Base-by-base conservation (phyloP, 1,284 basidiomycete species). In the Cutaneotrichosporon cyanovorans region DNA sequence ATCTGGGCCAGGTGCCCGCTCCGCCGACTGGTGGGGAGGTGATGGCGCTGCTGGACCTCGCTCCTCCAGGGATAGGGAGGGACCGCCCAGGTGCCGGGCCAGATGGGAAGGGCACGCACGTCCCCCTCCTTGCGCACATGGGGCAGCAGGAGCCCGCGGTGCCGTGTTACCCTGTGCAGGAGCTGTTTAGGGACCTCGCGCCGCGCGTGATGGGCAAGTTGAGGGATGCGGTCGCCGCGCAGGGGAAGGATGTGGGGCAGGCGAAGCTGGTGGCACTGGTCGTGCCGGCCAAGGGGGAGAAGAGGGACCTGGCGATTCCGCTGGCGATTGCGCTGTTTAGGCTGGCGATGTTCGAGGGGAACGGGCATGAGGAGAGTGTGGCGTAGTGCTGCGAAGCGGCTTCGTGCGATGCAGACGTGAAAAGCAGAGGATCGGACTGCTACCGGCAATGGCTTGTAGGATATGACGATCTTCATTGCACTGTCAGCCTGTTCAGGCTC, bases 301-400 rank as follows among this genome's bases (percentile, higher is more conserved):
- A 42, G 25, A 38, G 52, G 6, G 52, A 54, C 28, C 32, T 50
- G 5, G 45, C 23, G 12, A 33, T 54, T 15, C 48, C 42, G 9
- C 45, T 47, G 22, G 52, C 52, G 5, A 32, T 54, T 16, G 33
- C 38, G 16, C 42, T 54, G 21, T 54, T 42, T 37, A 38, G 48
- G 8, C 42, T 54, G 25, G 52, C 52, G 11, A 47, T 54, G 40
- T 45, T 46, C 9, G 52, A 54, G 45, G 52, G 52, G 0, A 54
- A 54, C 30, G 52, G 52, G 9, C 37, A 46, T 34, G 32, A 37
- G 23, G 51, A 51, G 45, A 31, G n/a, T n/a, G n/a, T n/a, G n/a
- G n/a, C n/a, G n/a, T n/a, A n/a, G n/a, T n/a, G 48, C n/a, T n/a
- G n/a, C n/a, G n/a, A n/a, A n/a, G n/a, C n/a, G n/a, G n/a, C n/a